Evolutionary conservation across 257 asterid species (phyloP).

Genomic region (Primulina eburnea): DNA sequence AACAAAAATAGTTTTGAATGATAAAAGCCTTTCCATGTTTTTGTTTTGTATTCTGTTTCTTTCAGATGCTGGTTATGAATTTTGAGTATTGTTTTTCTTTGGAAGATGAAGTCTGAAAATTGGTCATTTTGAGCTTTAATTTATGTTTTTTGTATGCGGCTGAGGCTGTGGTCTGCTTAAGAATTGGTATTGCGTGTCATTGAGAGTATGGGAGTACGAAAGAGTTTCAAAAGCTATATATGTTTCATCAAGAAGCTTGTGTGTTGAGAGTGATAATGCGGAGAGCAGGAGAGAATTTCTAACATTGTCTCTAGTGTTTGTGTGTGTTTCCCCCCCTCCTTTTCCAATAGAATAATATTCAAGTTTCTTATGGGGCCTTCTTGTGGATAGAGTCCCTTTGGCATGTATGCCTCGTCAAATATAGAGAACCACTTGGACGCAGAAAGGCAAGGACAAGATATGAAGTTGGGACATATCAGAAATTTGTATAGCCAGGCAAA

Average conservation of each 20-base stretch:
- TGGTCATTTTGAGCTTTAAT: background rate
- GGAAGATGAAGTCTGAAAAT: background rate
- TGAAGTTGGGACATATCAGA: constrained; percentile 46
- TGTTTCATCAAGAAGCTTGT: background rate
- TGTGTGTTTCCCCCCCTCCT: constrained; percentile 7
- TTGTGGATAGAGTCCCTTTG: constrained; percentile 65
- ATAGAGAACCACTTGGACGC: constrained; percentile 60
- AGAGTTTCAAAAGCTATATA: background rate
- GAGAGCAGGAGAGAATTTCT: constrained; percentile 1
- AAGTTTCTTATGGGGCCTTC: constrained; percentile 51
- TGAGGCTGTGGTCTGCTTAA: background rate
- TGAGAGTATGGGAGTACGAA: background rate
- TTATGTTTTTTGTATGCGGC: background rate
- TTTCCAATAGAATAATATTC: constrained; percentile 17
- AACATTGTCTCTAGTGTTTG: background rate
- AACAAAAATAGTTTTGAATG: background rate
- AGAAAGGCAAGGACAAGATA: constrained; percentile 58
- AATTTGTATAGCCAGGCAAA: constrained; percentile 43
- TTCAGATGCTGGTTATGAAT: background rate
- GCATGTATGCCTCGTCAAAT: constrained; percentile 66
- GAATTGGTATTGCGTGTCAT: background rate
- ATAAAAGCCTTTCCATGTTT: background rate
- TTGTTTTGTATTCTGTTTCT: background rate
- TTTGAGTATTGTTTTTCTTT: background rate
- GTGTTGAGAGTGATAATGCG: background rate